Evolutionary conservation across 371 early-diverging fungal genomes (phyloP).

Genomic region (Catenaria anguillulae): DNA sequence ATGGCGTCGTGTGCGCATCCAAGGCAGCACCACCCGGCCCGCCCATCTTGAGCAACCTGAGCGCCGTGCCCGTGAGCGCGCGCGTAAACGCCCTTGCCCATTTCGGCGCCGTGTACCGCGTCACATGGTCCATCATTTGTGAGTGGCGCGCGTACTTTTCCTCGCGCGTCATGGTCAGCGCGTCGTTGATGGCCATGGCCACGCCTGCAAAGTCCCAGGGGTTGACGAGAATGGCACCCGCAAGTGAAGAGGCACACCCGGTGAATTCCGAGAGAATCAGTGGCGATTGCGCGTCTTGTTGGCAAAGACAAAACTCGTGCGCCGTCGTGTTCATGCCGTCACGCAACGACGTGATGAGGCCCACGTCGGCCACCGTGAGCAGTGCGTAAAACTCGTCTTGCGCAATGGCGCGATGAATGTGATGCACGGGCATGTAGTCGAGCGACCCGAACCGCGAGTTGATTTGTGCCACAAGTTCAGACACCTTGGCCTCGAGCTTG

Average conservation of each 20-base stretch:
- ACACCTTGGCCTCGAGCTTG: constrained; percentile 64
- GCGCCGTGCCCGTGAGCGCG: constrained; percentile 22
- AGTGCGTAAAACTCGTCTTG: constrained; percentile 90
- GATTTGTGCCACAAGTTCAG: constrained; percentile 76
- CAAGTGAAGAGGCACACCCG: constrained; percentile 86
- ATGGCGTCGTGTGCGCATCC: constrained; percentile 41
- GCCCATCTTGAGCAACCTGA: constrained; percentile 3
- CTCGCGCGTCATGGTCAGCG: constrained; percentile 63
- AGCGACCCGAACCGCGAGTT: constrained; percentile 90
- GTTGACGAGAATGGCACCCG: constrained; percentile 81
- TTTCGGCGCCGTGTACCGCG: constrained; percentile 70
- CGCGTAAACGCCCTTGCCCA: constrained; percentile 82
- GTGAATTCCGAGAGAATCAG: constrained; percentile 94
- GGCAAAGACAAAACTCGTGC: constrained; percentile 95
- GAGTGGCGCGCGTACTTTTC: constrained; percentile 64
- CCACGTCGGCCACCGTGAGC: constrained; percentile 83
- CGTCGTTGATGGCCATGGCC: constrained; percentile 77
- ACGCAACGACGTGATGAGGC: constrained; percentile 83
- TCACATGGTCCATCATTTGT: constrained; percentile 75
- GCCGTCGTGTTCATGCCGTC: constrained; percentile 99
- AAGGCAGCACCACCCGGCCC: too few relatives aligned
- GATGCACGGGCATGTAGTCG: constrained; percentile 85
- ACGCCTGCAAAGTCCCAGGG: constrained; percentile 96
- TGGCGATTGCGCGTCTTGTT: constrained; percentile 76
- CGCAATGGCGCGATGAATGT: constrained; percentile 87